These are phyloP conservation scores for Aspergillus fructus DNA, from an alignment of 2,329 filamentous ascomycete genomes.

Conservation along the genomic window DNA sequence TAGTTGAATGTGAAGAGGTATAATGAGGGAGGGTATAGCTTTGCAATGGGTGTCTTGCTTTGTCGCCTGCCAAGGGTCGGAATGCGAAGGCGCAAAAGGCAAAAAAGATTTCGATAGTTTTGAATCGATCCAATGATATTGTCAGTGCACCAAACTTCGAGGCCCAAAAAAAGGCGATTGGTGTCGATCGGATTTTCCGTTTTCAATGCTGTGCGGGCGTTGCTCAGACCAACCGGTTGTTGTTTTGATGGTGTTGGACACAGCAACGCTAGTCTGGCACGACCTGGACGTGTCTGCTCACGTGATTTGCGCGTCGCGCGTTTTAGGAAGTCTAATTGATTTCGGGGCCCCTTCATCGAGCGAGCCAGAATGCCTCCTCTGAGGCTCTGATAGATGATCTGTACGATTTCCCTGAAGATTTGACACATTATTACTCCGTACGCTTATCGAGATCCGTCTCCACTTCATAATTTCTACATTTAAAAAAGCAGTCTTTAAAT, in stretches of 20 bases:
- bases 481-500: not conserved
- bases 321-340: conserved; percentile 26
- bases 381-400: not conserved
- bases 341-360: not conserved
- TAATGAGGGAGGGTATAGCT: not conserved
- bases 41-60: not conserved
- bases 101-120: not conserved
- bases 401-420: not conserved
- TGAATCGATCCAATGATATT: not conserved
- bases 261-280: conserved; percentile 13
- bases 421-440: not conserved
- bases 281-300: conserved; percentile 5
- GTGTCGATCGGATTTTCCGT: not conserved
- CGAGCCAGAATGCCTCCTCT: no score
- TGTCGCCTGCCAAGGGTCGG: not conserved
- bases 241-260: conserved; percentile 21
- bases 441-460: not conserved
- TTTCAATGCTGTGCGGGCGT: not conserved
- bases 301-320: conserved; percentile 22
- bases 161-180: not conserved
- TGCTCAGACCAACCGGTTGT: conserved; percentile 12
- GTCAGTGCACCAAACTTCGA: not conserved
- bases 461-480: not conserved
- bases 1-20: not conserved
- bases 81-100: not conserved